These are phyloP conservation scores for Aspergillus sp. DNA, from an alignment of 2,329 filamentous ascomycete species.

Conservation along the genomic window DNA sequence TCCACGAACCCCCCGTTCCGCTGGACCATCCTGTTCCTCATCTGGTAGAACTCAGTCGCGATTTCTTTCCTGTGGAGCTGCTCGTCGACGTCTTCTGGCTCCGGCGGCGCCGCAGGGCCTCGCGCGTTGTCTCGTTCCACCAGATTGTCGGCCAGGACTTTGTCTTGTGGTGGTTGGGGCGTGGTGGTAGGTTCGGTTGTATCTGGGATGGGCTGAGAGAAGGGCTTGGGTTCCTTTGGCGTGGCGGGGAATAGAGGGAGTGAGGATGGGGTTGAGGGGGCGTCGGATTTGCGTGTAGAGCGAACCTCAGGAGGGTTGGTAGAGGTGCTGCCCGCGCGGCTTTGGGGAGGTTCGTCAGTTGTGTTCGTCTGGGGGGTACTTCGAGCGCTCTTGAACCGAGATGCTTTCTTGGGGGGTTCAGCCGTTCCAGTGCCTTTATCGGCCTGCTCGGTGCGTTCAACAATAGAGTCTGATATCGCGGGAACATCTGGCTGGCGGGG, in stretches of 20 bases:
- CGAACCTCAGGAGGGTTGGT: slow-evolving; percentile 12
- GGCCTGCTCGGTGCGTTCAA: slow-evolving; percentile 30
- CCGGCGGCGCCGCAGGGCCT: slow-evolving; percentile 27
- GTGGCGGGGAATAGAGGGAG: slow-evolving; percentile 31
- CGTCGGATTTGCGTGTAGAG: slow-evolving; percentile 13
- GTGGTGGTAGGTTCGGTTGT: slow-evolving; percentile 10
- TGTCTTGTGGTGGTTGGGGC: slow-evolving; percentile 33
- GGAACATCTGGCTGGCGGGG: slow-evolving; percentile 18
- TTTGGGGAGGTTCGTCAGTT: slow-evolving; percentile 4
- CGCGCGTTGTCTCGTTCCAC: slow-evolving; percentile 41
- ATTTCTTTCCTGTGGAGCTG: slow-evolving; percentile 66
- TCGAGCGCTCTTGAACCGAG: slow-evolving; percentile 36
- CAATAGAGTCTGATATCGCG: slow-evolving; percentile 34
- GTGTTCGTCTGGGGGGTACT: slow-evolving; percentile 8
- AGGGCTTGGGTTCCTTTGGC: slow-evolving; percentile 27
- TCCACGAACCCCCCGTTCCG: slow-evolving; percentile 72
- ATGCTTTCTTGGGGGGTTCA: slow-evolving; percentile 29
- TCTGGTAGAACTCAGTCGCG: slow-evolving; percentile 69
- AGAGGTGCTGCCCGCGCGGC: slow-evolving; percentile 8
- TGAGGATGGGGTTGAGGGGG: slow-evolving; percentile 14
- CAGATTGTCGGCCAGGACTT: slow-evolving; percentile 50
- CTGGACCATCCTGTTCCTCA: slow-evolving; percentile 75
- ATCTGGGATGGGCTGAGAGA: slow-evolving; percentile 28
- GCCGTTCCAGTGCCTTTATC: slow-evolving; percentile 11
- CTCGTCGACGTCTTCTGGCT: slow-evolving; percentile 62